These are phyloP conservation scores for Acanthamoeba sp. DNA, from an alignment of 208 protist species.

Conservation along the genomic window DNA sequence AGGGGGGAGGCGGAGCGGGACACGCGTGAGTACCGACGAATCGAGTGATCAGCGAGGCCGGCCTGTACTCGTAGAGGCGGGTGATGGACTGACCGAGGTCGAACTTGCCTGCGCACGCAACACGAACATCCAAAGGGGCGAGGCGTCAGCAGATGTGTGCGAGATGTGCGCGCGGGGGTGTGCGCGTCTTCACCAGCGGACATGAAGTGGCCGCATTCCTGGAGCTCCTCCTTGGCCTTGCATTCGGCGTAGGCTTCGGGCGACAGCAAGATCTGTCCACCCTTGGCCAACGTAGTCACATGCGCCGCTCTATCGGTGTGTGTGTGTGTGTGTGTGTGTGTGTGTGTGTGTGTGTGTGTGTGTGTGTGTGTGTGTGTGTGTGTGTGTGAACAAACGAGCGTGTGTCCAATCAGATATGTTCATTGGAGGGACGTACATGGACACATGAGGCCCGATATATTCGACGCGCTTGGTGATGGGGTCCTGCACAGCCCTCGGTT, in stretches of 20 bases:
- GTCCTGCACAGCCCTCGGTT: neutral
- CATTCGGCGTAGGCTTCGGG: neutral
- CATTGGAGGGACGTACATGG: neutral
- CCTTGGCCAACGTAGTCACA: slow-evolving; percentile 48
- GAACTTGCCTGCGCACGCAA: neutral
- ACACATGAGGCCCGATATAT: slow-evolving; percentile 20
- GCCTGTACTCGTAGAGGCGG: neutral
- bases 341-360: no score
- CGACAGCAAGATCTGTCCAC: slow-evolving; percentile 10
- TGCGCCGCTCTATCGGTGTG: neutral
- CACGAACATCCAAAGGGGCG: neutral
- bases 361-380: neutral
- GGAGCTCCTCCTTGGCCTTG: neutral
- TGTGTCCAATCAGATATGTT: neutral
- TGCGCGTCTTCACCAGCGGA: neutral
- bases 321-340: neutral
- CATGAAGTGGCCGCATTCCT: neutral
- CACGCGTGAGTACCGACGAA: slow-evolving; percentile 7
- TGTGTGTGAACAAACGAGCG: no score
- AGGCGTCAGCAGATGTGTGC: no score
- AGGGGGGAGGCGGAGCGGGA: no score
- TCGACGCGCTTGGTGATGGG: slow-evolving; percentile 35
- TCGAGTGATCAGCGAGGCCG: neutral
- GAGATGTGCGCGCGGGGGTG: no score
- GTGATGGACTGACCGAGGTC: neutral